Conservation (phyloP, 495 filamentous ascomycete species). For the Podospora appendiculata region DNA sequence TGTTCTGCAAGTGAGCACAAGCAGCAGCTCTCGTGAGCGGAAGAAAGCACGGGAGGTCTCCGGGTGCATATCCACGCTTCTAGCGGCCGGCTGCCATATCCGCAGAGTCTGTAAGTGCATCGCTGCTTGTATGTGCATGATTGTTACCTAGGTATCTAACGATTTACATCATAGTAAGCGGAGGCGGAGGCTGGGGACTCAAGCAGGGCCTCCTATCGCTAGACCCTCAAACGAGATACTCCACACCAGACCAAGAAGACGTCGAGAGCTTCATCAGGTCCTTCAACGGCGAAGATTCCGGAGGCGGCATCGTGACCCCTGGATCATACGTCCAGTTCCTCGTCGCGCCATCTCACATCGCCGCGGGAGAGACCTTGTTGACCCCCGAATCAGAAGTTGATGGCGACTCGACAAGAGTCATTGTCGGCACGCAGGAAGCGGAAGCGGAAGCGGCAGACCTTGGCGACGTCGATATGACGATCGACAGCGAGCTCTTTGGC, state of each 20-base stretch:
- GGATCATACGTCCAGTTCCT: constrained; percentile 45
- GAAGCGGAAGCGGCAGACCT: too few relatives aligned
- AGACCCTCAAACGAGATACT: constrained; percentile 55
- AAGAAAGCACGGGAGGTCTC: neutral
- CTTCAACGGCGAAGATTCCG: constrained; percentile 12
- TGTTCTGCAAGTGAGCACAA: neutral
- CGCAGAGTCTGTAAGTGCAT: constrained; percentile 49
- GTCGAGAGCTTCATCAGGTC: constrained; percentile 22
- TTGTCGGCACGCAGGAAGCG: neutral
- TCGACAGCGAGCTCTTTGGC: constrained; percentile 26
- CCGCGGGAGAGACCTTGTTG: neutral
- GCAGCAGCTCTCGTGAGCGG: neutral
- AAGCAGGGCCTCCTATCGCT: constrained; percentile 79
- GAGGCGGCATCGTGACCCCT: constrained; percentile 26
- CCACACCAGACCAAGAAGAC: constrained; percentile 18
- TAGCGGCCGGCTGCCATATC: constrained; percentile 44
- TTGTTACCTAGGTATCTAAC: too few relatives aligned
- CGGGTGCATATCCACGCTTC: constrained; percentile 13
- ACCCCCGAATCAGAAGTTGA: neutral
- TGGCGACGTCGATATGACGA: too few relatives aligned
- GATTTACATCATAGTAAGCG: constrained; percentile 51
- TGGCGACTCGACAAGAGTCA: neutral
- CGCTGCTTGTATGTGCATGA: neutral
- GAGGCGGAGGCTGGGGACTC: constrained; percentile 84
- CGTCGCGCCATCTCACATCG: constrained; percentile 18